Percentiles rank a stretch among this genome's conserved stretches.
Evolutionary conservation across 352 stramenopile genomes (phyloP).

Genomic region (Pythium dissimile): DNA sequence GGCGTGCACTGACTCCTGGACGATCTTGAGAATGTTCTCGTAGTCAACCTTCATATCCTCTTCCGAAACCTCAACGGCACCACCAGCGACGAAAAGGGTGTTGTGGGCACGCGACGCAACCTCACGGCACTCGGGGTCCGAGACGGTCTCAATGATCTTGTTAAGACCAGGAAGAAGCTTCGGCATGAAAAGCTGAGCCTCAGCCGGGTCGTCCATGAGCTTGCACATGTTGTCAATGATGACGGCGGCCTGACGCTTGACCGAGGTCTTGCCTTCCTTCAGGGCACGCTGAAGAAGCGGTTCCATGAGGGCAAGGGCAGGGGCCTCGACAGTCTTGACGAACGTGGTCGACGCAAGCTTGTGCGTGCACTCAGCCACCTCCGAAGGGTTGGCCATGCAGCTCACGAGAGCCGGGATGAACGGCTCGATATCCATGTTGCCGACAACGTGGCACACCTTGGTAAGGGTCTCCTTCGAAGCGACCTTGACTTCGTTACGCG

Average conservation of each 20-base stretch:
- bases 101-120: constrained; percentile 92
- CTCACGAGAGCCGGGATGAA: constrained; percentile 97
- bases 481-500: constrained; percentile 97
- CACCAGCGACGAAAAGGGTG: constrained; percentile 93
- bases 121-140: constrained; percentile 96
- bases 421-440: constrained; percentile 99
- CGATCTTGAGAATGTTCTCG: constrained; percentile 68
- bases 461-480: constrained; percentile 94
- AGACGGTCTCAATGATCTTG: constrained; percentile 95
- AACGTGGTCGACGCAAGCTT: constrained; percentile 98
- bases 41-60: constrained; percentile 93
- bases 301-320: constrained; percentile 96
- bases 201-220: constrained; percentile 96
- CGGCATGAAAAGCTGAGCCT: constrained; percentile 97
- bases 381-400: constrained; percentile 95
- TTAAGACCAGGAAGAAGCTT: constrained; percentile 96
- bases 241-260: constrained; percentile 97
- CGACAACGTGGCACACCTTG: constrained; percentile 95
- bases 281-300: constrained; percentile 95
- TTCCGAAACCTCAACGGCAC: constrained; percentile 89
- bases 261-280: constrained; percentile 94
- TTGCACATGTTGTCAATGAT: constrained; percentile 99
- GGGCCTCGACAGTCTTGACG: constrained; percentile 97
- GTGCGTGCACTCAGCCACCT: constrained; percentile 99
- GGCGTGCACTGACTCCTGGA: constrained; percentile 76